phyloP scores from a whole-genome alignment of 2,329 filamentous ascomycete species.

The Exophiala aquamarina region DNA sequence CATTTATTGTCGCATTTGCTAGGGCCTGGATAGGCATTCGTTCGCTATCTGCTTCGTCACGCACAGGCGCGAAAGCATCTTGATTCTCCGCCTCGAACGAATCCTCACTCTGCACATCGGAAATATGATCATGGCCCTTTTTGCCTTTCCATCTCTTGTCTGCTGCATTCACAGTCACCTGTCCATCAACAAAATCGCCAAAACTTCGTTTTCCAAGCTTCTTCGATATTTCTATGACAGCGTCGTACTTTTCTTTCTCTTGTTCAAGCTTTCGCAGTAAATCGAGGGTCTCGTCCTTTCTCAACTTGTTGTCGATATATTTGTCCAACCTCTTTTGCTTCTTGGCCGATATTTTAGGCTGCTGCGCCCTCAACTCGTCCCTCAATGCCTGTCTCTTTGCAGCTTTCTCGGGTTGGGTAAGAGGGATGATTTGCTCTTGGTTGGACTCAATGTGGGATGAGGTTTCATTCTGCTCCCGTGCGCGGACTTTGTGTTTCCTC shows the following conservation, averaged over 20 bases:
- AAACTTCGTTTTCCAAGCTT: constrained; percentile 69
- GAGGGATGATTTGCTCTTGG: constrained; percentile 19
- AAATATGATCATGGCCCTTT: constrained; percentile 12
- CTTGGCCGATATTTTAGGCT: constrained; percentile 60
- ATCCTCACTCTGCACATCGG: constrained; percentile 26
- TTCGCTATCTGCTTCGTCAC: constrained; percentile 43
- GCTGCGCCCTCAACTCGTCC: constrained; percentile 54
- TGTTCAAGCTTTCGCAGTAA: constrained; percentile 82
- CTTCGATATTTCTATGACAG: constrained; percentile 68
- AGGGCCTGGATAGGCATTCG: neutral
- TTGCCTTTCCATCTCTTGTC: neutral
- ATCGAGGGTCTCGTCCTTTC: constrained; percentile 86
- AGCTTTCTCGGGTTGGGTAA: constrained; percentile 53
- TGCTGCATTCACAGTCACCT: neutral
- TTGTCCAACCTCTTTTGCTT: constrained; percentile 69
- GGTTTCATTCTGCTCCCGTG: constrained; percentile 29
- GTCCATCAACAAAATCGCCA: constrained; percentile 54
- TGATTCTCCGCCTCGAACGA: constrained; percentile 33
- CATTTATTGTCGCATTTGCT: constrained; percentile 35
- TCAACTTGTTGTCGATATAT: constrained; percentile 84
- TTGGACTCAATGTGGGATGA: constrained; percentile 9
- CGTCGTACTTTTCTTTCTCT: constrained; percentile 76
- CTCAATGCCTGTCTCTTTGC: constrained; percentile 52
- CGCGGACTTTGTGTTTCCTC: constrained; percentile 56
- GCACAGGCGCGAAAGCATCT: constrained; percentile 40